Evolutionary conservation across 345 rosid genomes (phyloP), one percentile per base, ranked within the genome.

Genomic region (Carallia pectinifolia): DNA sequence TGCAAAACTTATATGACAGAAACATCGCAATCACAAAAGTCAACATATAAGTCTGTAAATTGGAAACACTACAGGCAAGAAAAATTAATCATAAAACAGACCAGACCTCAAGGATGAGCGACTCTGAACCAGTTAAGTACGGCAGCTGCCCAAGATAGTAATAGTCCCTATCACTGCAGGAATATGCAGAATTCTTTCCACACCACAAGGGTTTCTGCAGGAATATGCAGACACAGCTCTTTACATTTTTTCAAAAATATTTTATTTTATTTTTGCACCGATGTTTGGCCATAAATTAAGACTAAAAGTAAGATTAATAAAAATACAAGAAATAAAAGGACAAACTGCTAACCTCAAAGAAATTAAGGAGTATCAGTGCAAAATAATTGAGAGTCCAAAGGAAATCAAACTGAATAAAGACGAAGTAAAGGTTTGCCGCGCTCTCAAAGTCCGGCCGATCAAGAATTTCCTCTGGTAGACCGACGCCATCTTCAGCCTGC

Each of bases 191-290:
- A 58, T 50, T 48, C 8, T 74, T 82, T 31, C 74, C 74, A 70
- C 99, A 95, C 97, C 97, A 95, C 71, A 95, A 67, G 55, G 99
- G 97, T 87, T 90, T 87, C 99, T 94, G 82, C 79, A 82, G 58
- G 62, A 70, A 61, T 60, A 58, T 9, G 55, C 40, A 67, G 15
- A 13, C 47, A 44, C 12, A 44, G 4, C 16, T 13, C 50, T 12
- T 12, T 44, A 44, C 4, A 12, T 44, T 44, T 44, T 44, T 44
- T 44, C 12, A 18, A 62, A 1, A 18, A 18, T 6, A 38, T 1
- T 18, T 37, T n/a, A 23, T 17, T 53, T 33, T 52, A 12, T 18
- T 33, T 53, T 44, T 44, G 50, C 16, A 44, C 34, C 10, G 19
- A 3, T 4, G 13, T 53, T 53, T n/a, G n/a, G 7, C 52, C 12